Percentiles rank a stretch among this genome's conserved stretches.
These are phyloP conservation scores for Annona squamosa DNA, from an alignment of 164 flowering plant genomes.

Conservation along the genomic window DNA sequence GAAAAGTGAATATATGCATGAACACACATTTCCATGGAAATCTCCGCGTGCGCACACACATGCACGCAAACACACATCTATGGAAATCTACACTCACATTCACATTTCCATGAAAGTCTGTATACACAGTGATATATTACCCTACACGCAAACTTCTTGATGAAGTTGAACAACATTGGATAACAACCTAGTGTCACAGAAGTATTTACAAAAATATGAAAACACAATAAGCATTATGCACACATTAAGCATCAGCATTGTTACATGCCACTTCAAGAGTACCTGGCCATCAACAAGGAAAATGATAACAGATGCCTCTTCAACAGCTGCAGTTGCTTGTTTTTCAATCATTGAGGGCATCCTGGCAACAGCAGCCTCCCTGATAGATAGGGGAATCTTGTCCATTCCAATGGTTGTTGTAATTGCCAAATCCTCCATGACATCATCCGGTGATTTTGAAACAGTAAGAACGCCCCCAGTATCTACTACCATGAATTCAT, in stretches of 20 bases:
- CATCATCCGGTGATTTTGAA: slow-evolving; percentile 60
- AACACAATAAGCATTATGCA: not conserved
- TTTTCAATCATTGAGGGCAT: slow-evolving; percentile 97
- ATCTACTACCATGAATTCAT: slow-evolving; percentile 90
- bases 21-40: too few relatives aligned
- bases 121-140: too few relatives aligned
- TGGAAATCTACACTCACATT: too few relatives aligned
- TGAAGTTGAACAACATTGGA: too few relatives aligned
- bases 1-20: too few relatives aligned
- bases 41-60: too few relatives aligned
- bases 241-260: not conserved
- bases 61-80: too few relatives aligned
- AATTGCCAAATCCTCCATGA: slow-evolving; percentile 76
- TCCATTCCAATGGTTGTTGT: slow-evolving; percentile 93
- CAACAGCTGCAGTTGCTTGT: slow-evolving; percentile 84
- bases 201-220: not conserved
- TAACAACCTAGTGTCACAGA: not conserved
- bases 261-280: slow-evolving; percentile 1
- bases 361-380: slow-evolving; percentile 93
- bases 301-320: slow-evolving; percentile 78
- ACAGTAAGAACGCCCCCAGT: slow-evolving; percentile 91
- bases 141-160: too few relatives aligned
- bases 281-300: slow-evolving; percentile 99
- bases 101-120: too few relatives aligned
- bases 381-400: slow-evolving; percentile 72